Evolutionary conservation across 768 basidiomycete genomes (phyloP).

Genomic region (Amanita phalloides): DNA sequence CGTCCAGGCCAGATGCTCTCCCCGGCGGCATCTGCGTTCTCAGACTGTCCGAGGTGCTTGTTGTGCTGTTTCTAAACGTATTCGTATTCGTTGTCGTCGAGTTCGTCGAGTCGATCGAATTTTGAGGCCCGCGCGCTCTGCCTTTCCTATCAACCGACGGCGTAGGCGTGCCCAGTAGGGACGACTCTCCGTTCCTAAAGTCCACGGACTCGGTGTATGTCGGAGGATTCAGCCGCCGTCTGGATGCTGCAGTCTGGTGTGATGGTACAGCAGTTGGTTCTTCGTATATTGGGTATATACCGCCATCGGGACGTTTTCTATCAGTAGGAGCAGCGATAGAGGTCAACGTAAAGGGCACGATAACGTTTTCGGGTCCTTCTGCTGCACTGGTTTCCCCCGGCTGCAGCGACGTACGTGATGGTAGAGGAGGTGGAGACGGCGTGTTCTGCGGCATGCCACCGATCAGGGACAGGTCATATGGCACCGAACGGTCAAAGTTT

Average conservation of each 20-base stretch:
- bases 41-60: neutral
- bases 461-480: constrained; percentile 5
- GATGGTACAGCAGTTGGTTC: neutral
- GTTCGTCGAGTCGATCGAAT: neutral
- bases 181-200: neutral
- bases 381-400: neutral
- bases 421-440: neutral
- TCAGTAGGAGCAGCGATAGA: neutral
- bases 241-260: neutral
- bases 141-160: neutral
- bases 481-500: neutral
- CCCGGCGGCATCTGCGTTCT: neutral
- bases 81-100: neutral
- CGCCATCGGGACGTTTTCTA: constrained; percentile 1
- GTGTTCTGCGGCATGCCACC: neutral
- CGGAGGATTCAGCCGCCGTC: constrained; percentile 3
- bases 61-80: neutral
- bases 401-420: neutral
- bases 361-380: neutral
- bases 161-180: neutral
- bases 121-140: neutral
- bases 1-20: neutral
- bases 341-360: neutral
- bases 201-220: neutral
- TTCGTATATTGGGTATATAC: neutral